Percentiles rank a stretch among this genome's conserved stretches.
These are phyloP conservation scores for Pichia sp. DNA, from an alignment of 1,139 yeast genomes.

Conservation along the genomic window DNA sequence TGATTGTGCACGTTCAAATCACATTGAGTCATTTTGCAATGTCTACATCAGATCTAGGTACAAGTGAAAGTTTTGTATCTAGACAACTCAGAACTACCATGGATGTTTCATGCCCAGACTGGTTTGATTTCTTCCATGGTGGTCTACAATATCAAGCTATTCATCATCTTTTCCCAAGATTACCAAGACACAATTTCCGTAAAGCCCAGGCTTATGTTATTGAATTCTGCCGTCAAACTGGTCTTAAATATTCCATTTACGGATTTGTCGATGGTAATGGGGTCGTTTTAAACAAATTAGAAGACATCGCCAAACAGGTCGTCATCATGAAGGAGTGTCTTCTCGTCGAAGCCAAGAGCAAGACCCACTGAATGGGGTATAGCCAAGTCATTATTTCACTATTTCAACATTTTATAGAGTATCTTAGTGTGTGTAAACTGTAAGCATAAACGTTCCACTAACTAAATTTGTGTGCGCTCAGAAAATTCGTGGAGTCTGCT, in stretches of 20 bases:
- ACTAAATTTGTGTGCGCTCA: too few species aligned
- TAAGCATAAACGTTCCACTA: too few species aligned
- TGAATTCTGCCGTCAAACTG: slow-evolving; percentile 74
- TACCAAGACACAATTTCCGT: slow-evolving; percentile 86
- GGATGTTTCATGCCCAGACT: slow-evolving; percentile 94
- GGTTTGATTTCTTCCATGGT: slow-evolving; percentile 91
- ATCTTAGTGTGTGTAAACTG: too few species aligned
- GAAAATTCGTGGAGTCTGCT: too few species aligned
- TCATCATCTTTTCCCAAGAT: slow-evolving; percentile 85
- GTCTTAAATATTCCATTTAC: slow-evolving; percentile 77
- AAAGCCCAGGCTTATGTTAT: slow-evolving; percentile 69
- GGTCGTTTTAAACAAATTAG: slow-evolving; percentile 65
- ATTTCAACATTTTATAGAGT: too few species aligned
- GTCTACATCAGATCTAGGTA: slow-evolving; percentile 87
- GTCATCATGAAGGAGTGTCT: slow-evolving; percentile 68
- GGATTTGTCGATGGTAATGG: slow-evolving; percentile 81
- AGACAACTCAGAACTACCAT: slow-evolving; percentile 87
- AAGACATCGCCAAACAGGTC: slow-evolving; percentile 80
- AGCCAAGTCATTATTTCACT: not conserved
- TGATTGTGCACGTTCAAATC: slow-evolving; percentile 91
- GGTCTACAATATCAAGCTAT: slow-evolving; percentile 92
- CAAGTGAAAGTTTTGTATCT: slow-evolving; percentile 76
- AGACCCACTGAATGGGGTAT: not conserved
- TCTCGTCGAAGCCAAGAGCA: slow-evolving; percentile 1
- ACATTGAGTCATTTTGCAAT: slow-evolving; percentile 90